Base-by-base conservation (phyloP, 108 stramenopile species). In the Chaetoceros tenuissimus region DNA sequence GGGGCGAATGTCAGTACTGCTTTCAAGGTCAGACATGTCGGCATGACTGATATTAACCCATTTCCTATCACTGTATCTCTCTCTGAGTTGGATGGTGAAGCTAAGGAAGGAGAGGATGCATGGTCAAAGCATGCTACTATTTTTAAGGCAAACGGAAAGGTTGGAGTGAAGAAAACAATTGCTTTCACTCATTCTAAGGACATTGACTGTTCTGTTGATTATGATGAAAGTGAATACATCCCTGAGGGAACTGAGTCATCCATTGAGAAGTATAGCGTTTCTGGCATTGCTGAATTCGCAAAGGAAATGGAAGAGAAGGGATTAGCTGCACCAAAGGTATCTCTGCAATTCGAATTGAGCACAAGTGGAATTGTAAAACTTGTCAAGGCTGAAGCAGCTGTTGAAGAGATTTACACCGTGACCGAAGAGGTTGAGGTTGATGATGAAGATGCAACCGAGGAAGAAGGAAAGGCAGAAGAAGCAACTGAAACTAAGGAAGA, bases 21-120 rank as follows among this genome's bases (percentile, higher is more conserved):
- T 48, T 99, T 99, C 84, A 83, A 94, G 52, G 99, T 99, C 2
- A 75, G 97, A 31, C 92, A 96, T 65, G 95, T 98, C 21, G 97
- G 97, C 31, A 71, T 99, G 92, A 65, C 74, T 8, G 97, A 98
- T 68, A 64, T 93, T 17, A 89, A 86, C 43, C 78, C 89, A 0
- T 96, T 94, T 67, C 72, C 94, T 1, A 72, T 97, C 55, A 43
- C 29, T 27, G 59, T 27, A 18, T 52, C 51, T 20, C 30, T 46
- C n/a, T 44, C 26, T 34, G 57, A 57, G 57, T 70, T 73, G 55
- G 44, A 28, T 13, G 71, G 58, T 0, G 54, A 53, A 21, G 29
- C 43, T 16, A 49, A 22, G 28, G 72, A 83, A 47, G 54, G 51
- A n/a, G 68, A 76, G 28, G 78, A 82, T 49, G 63, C 58, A 20